These are phyloP conservation scores for Pleurotus sapidus DNA, from an alignment of 768 basidiomycete species.

Conservation along the genomic window DNA sequence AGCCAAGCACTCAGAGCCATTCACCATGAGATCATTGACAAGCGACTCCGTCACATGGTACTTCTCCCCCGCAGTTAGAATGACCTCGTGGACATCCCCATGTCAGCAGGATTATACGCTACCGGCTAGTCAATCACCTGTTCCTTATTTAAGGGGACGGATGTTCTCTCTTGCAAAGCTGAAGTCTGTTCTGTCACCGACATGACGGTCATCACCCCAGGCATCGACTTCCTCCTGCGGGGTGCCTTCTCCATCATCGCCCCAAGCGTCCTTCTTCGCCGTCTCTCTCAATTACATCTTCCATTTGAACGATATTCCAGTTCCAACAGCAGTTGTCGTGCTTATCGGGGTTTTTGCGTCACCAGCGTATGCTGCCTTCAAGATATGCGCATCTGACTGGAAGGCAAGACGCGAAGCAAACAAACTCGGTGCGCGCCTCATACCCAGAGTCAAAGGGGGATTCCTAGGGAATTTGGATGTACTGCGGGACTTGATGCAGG, in stretches of 20 bases:
- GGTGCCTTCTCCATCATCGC: conserved; percentile 16
- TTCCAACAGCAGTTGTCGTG: conserved; percentile 39
- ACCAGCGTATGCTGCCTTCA: conserved; percentile 28
- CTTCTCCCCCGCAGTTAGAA: no score
- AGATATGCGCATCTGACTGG: conserved; percentile 25
- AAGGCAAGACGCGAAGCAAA: conserved; percentile 35
- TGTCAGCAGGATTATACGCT: no score
- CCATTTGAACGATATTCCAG: conserved; percentile 12
- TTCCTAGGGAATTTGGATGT: conserved; percentile 44
- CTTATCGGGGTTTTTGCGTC: conserved; percentile 26
- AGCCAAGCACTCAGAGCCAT: no score
- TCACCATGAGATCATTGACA: no score
- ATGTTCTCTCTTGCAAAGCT: no score
- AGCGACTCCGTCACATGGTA: no score
- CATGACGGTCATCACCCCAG: conserved; percentile 31
- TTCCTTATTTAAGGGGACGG: no score
- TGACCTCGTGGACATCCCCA: no score
- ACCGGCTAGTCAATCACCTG: no score
- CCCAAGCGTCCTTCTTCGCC: conserved; percentile 15
- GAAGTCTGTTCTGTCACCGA: background rate
- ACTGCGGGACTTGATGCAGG: conserved; percentile 29
- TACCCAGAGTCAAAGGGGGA: conserved; percentile 35
- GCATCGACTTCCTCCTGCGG: conserved; percentile 28
- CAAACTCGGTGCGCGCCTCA: conserved; percentile 42
- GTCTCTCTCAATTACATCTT: conserved; percentile 16